Base-by-base conservation (phyloP, 2,329 filamentous ascomycete species). In the Pestalotiopsis sp. region DNA sequence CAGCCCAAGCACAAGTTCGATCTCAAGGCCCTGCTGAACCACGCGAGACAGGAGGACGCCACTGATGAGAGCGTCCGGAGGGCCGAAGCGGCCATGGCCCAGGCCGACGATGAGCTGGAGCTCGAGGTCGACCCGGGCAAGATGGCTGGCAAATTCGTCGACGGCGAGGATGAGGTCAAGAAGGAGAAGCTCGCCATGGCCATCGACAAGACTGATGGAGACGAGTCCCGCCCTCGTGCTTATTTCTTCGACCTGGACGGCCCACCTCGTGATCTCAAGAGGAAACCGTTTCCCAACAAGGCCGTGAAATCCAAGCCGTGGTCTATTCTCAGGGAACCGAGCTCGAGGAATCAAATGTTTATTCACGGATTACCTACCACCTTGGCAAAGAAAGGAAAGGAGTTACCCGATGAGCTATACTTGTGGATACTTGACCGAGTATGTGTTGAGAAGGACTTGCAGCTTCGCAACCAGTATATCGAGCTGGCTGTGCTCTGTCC, bases 371-470 rank as follows among this genome's bases (percentile, higher is more conserved):
- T 92, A 68, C 84, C 90, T 1, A 84, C 87, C 67, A 85, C 87
- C 59, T 81, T 91, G 14, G 80, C 87, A 17, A 75, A 77, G 4
- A 78, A 79, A 68, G 81, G 81, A 52, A 77, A 79, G 13, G 71
- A 76, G 3, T 76, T 94, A 13, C 88, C 92, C 0, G 88, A 93
- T 69, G 86, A 91, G 67, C 75, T 94, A 1, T 84, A 93, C 64
- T 74, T 85, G 17, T 95, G 92, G 92, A 81, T 93, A 3, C 75
- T 92, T 5, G 80, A 87, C 64, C 86, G 90, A 79, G 80, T 90
- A 25, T 87, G 86, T 67, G 76, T 82, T 1, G 89, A 92, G 73
- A 79, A 81, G 56, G 85, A 86, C 39, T 80, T 84, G 57, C 83
- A 87, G 59, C 77, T 93, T 57, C 85, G 89, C 64, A 78, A 84